Conservation (phyloP, 192 early-diverging fungal genomes). For the Podila clonocystis region DNA sequence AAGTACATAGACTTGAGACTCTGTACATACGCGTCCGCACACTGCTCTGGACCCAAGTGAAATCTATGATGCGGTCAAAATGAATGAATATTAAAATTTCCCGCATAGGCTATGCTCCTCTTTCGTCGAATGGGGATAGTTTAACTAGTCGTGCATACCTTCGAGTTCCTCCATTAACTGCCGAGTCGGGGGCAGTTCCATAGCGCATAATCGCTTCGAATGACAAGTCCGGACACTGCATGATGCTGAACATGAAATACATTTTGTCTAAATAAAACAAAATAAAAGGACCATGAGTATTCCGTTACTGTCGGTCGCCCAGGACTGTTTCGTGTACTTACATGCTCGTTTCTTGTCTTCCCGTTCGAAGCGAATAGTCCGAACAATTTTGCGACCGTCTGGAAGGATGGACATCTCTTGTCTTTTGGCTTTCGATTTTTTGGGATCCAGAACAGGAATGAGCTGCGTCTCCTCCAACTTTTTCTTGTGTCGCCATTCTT, state of each 20-base stretch:
- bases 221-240: slow-evolving; percentile 56
- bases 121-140: not conserved
- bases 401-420: slow-evolving; percentile 55
- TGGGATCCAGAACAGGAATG: slow-evolving; percentile 56
- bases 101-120: not conserved
- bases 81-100: not conserved
- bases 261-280: slow-evolving; percentile 51
- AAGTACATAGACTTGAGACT: slow-evolving; percentile 46
- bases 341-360: slow-evolving; percentile 55
- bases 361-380: slow-evolving; percentile 78
- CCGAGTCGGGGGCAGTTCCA: slow-evolving; percentile 70
- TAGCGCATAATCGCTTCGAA: slow-evolving; percentile 76
- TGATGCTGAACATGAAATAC: slow-evolving; percentile 72
- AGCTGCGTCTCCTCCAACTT: slow-evolving; percentile 61
- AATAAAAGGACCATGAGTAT: not conserved
- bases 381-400: slow-evolving; percentile 70
- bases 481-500: slow-evolving; percentile 76
- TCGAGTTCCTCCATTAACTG: slow-evolving; percentile 71
- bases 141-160: slow-evolving; percentile 45
- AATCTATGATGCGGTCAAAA: slow-evolving; percentile 14
- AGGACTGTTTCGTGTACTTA: not conserved
- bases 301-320: too few relatives aligned
- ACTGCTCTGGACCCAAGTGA: slow-evolving; percentile 45
- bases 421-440: slow-evolving; percentile 56
- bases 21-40: slow-evolving; percentile 46